These are phyloP conservation scores for Curvularia lunata DNA, from an alignment of 2,329 filamentous ascomycete genomes.

Conservation along the genomic window DNA sequence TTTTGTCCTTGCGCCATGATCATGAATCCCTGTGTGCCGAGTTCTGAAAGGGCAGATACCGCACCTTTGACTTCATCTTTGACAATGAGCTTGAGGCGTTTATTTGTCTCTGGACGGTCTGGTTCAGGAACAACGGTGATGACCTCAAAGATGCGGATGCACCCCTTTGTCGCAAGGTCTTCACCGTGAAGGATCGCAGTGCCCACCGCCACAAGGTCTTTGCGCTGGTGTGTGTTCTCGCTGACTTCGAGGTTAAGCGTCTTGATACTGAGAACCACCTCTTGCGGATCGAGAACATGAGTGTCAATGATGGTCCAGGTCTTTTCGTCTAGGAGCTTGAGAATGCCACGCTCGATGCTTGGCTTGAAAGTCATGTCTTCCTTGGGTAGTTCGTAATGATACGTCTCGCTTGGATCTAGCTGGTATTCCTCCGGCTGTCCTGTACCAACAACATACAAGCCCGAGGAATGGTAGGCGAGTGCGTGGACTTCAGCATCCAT, in stretches of 20 bases:
- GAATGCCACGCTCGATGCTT: conserved; percentile 69
- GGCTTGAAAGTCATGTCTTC: conserved; percentile 69
- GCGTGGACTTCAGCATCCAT: conserved; percentile 74
- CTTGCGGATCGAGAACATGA: conserved; percentile 73
- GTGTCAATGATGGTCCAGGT: conserved; percentile 82
- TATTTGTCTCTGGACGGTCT: conserved; percentile 81
- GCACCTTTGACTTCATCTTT: conserved; percentile 92
- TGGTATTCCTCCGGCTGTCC: conserved; percentile 69
- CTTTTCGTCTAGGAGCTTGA: conserved; percentile 79
- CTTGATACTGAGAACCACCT: conserved; percentile 81
- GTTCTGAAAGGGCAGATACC: conserved; percentile 82
- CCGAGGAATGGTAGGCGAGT: conserved; percentile 78
- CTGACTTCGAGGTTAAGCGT: conserved; percentile 87
- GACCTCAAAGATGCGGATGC: conserved; percentile 89
- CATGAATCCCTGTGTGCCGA: conserved; percentile 86
- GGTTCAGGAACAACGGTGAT: conserved; percentile 91
- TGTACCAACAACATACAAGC: conserved; percentile 78
- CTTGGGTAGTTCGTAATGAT: conserved; percentile 78
- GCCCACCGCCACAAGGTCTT: conserved; percentile 81
- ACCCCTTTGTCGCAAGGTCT: conserved; percentile 83
- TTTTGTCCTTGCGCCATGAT: conserved; percentile 94
- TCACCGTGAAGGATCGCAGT: conserved; percentile 88
- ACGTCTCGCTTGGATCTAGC: conserved; percentile 83
- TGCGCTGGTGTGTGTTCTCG: conserved; percentile 86
- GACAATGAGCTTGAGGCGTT: conserved; percentile 81